Conservation (phyloP, 768 basidiomycete genomes). For the Serendipita indica region DNA sequence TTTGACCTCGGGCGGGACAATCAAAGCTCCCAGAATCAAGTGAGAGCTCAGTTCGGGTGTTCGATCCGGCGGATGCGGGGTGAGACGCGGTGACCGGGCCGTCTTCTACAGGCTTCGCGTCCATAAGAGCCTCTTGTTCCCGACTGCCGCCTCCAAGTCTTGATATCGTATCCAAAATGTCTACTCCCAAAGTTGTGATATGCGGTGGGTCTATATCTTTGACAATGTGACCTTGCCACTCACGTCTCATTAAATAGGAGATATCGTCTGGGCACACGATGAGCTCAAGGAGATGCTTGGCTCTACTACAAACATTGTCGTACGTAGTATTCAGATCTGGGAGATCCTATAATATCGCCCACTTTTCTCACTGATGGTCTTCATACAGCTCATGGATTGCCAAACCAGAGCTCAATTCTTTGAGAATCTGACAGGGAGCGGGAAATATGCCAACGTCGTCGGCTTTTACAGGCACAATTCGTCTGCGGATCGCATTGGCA, state of each 20-base stretch:
- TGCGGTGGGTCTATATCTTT: slow-evolving; percentile 17
- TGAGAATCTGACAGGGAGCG: slow-evolving; percentile 41
- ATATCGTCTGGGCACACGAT: slow-evolving; percentile 68
- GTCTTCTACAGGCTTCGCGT: too few relatives aligned
- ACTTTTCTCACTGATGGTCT: neutral
- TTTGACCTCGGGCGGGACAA: too few relatives aligned
- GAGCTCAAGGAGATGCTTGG: slow-evolving; percentile 52
- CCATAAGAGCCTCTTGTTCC: too few relatives aligned
- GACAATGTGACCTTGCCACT: neutral
- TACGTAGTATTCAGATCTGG: slow-evolving; percentile 34
- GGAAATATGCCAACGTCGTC: slow-evolving; percentile 56
- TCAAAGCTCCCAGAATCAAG: too few relatives aligned
- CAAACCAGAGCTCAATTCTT: slow-evolving; percentile 55
- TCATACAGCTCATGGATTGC: slow-evolving; percentile 38
- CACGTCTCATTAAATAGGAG: slow-evolving; percentile 27
- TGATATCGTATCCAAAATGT: too few relatives aligned
- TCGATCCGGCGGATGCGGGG: too few relatives aligned
- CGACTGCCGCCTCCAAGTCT: too few relatives aligned
- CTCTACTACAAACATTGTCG: slow-evolving; percentile 58
- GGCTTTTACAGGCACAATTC: slow-evolving; percentile 70
- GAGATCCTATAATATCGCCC: neutral
- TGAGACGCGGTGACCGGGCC: too few relatives aligned
- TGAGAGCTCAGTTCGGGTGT: too few relatives aligned
- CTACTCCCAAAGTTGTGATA: slow-evolving; percentile 23
- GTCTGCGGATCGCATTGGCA: slow-evolving; percentile 49